Base-by-base conservation (phyloP, 1,139 yeast species). In the Pichia sp. region DNA sequence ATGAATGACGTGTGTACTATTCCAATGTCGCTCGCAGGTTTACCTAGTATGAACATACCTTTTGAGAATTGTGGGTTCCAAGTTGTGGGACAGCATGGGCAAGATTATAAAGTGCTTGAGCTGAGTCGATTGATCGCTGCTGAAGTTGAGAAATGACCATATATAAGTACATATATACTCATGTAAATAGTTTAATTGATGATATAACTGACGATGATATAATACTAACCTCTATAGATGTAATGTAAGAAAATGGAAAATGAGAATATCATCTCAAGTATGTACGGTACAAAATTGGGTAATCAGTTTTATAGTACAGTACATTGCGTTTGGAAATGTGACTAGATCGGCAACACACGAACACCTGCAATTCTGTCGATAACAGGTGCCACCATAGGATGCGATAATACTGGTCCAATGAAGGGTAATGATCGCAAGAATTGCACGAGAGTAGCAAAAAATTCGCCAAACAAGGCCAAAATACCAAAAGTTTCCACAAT, bases 1-100 rank as follows among this genome's bases (percentile, higher is more conserved):
- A 66, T 80, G 33, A 84, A 86, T 55, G 98, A 93, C 55, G 75
- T 84, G 2, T 67, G 87, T 42, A 86, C 96, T 0, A 82, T 88
- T 4, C 96, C 98, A 0, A 83, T 93, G 29, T 87, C 94, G 1
- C 62, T 93, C 44, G 94, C 95, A 0, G 98, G 97, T 0, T 60
- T 91, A 4, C 99, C 99, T 1, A 74, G 94, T 0, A 68, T 88
- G 10, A 72, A 82, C 0, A 62, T 88, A 2, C 98, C 98, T 1
- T 69, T 64, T 51, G 51, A 55, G 3, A 56, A 59, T 3, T 72
- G 84, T 1, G 85, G 85, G 1, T 64, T 91, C 24, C 98, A 93
- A 53, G 50, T 91, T 3, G 72, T 79, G 53, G 95, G 91, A 1
- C 98, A 88, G 56, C 83, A 65, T 53, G 97, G 96, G 6, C 80